Evolutionary conservation across 2,329 filamentous ascomycete genomes (phyloP), one percentile per base, ranked within the genome.

Genomic region (Aspergillus jensenii): DNA sequence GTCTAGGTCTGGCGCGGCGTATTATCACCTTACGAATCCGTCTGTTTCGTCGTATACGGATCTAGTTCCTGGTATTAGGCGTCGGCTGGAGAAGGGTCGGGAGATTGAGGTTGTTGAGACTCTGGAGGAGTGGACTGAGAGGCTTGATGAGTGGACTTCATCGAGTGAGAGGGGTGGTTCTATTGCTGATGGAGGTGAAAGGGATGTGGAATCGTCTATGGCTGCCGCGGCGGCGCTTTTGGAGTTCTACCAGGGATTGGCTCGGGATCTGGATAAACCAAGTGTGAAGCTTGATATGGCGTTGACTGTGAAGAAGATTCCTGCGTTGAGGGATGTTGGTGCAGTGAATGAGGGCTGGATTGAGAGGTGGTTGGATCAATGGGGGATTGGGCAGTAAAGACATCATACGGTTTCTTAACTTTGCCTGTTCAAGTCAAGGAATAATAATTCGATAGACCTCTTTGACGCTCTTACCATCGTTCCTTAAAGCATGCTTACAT

Each of bases 21-120:
- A 59, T 23, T 56, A 44, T 31, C 52, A 59, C 27, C 21, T 59
- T 15, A 33, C 41, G 6, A 56, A 56, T 31, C 58, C 53, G 1
- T 41, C 35, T 25, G 17, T 41, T 21, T 53, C 52, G 12, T 39
- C 50, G n/a, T 52, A 52, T 19, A 23, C 40, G 4, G 19, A 33
- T 14, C 50, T 52, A 25, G 27, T 45, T 27, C 50, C 50, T 14
- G 19, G 17, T 4, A 35, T 52, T 17, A 12, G 12, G 6, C 27
- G 17, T 12, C 50, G 19, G 6, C 17, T 52, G 2, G n/a, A 6
- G 17, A 19, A n/a, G 2, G 3, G 39, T 3, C n/a, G 11, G 19
- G 12, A 31, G 7, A 45, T 37, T 31, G 44, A 33, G 19, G 15
- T 27, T 21, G 31, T 45, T n/a, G 54, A 56, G 2, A 46, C 46